Base-by-base conservation (phyloP, 768 basidiomycete species). In the Suillus luteus region DNA sequence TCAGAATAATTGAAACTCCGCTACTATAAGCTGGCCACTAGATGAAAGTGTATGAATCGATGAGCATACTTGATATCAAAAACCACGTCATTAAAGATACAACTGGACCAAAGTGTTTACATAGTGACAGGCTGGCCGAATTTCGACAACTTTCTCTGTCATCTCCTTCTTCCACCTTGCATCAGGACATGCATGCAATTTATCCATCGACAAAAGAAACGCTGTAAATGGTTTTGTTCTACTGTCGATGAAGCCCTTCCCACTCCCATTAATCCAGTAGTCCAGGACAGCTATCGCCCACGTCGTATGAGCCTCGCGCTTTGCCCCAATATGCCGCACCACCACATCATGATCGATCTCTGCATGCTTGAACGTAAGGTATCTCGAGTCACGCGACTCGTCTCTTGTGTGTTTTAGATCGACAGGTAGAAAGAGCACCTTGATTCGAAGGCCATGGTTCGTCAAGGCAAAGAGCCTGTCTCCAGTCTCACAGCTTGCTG, bases 361-460 rank as follows among this genome's bases (percentile, higher is more conserved):
- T 7, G 24, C 9, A 11, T 4, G 10, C 27, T 2, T 4, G 11
- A 58, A 58, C 10, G 57, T 40, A 41, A 58, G 57, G 27, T 17
- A 58, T 41, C 57, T 58, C 24, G 57, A 58, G 11, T 58, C 7
- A 15, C 27, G 24, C 27, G 24, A n/a, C 12, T 46, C 37, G 19
- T 38, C 44, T n/a, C 14, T 33, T 27, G 35, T 14, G 40, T 43
- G 12, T 0, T 4, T 46, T 22, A 55, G 15, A 38, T 22, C 55
- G 27, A 65, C 55, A 5, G 33, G 22, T 43, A 62, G 35, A n/a
- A 7, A 24, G 41, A 40, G 33, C 19, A 65, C 24, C 27, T 58
- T 65, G 54, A 65, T 62, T 27, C 44, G 55, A 5, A 65, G 62
- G 55, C 64, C 64, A 38, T 65, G 64, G 46, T 65, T 65, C 11